These are phyloP conservation scores for Nicotiana attenuata DNA, from an alignment of 257 asterid genomes.

Conservation along the genomic window DNA sequence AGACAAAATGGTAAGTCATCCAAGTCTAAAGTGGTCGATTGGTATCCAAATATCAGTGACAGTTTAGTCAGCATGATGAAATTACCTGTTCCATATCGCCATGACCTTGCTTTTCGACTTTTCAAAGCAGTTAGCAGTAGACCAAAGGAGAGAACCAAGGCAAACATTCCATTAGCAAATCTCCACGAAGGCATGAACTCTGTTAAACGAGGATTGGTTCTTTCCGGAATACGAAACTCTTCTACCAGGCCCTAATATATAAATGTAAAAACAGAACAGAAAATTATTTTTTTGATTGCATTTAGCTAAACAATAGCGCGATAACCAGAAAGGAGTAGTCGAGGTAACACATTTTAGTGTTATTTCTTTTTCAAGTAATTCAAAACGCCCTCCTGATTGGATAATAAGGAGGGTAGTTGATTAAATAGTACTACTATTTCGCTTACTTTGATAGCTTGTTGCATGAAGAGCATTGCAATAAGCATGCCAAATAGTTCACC, in stretches of 20 bases:
- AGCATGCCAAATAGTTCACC: constrained; percentile 95
- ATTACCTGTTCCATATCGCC: constrained; percentile 82
- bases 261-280: neutral
- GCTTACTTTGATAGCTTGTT: constrained; percentile 74
- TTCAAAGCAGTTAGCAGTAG: constrained; percentile 60
- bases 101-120: constrained; percentile 87
- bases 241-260: constrained; percentile 68
- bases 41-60: neutral
- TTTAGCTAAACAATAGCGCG: neutral
- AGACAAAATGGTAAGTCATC: neutral
- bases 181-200: constrained; percentile 76
- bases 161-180: constrained; percentile 87
- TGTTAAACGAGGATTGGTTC: constrained; percentile 36
- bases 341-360: neutral
- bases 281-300: neutral
- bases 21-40: neutral
- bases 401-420: too few species aligned
- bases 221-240: constrained; percentile 71
- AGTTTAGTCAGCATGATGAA: neutral
- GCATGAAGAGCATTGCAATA: constrained; percentile 97
- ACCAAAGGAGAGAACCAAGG: constrained; percentile 76
- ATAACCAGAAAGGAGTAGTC: neutral
- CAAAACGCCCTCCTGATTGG: too few species aligned
- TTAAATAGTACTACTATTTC: neutral
- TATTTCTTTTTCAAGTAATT: neutral